These are phyloP conservation scores for Grosmannia penicillata DNA, from an alignment of 2,329 filamentous ascomycete species.

Conservation along the genomic window DNA sequence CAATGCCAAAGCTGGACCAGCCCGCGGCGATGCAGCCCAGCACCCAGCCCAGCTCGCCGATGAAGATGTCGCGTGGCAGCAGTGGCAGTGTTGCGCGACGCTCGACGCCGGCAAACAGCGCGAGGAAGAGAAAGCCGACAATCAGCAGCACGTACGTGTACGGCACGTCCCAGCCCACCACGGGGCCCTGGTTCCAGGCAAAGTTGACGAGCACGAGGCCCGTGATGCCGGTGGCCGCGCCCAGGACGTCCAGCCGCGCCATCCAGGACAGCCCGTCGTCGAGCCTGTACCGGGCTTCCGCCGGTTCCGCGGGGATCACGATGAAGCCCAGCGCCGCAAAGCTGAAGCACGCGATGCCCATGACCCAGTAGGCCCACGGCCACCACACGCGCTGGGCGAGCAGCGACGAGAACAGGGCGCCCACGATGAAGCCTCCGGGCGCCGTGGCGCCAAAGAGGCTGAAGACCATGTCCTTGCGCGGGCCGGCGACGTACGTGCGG, in stretches of 20 bases:
- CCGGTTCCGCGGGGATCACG: slow-evolving; percentile 12
- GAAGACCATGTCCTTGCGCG: slow-evolving; percentile 46
- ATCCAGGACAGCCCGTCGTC: not conserved
- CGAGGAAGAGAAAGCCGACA: slow-evolving; percentile 16
- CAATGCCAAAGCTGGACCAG: slow-evolving; percentile 11
- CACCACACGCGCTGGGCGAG: slow-evolving; percentile 22
- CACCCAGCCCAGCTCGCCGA: slow-evolving; percentile 8
- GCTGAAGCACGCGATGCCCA: slow-evolving; percentile 8
- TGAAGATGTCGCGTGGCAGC: slow-evolving; percentile 11
- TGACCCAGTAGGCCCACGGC: slow-evolving; percentile 23
- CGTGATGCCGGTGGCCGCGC: slow-evolving; percentile 7
- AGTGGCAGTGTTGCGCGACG: slow-evolving; percentile 9
- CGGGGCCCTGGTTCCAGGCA: slow-evolving; percentile 12
- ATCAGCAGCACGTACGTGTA: slow-evolving; percentile 11
- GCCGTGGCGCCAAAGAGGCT: slow-evolving; percentile 30
- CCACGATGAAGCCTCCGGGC: slow-evolving; percentile 21
- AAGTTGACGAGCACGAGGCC: slow-evolving; percentile 12
- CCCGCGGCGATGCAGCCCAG: slow-evolving; percentile 6
- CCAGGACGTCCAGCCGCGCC: slow-evolving; percentile 7
- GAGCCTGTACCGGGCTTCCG: not conserved
- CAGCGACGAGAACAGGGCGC: slow-evolving; percentile 22
- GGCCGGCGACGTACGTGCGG: slow-evolving; percentile 38
- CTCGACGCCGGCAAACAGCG: slow-evolving; percentile 7
- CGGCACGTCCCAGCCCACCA: slow-evolving; percentile 11
- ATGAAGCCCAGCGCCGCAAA: slow-evolving; percentile 8